Base-by-base conservation (phyloP, 768 basidiomycete genomes). In the Lactifluus hygrophoroides region DNA sequence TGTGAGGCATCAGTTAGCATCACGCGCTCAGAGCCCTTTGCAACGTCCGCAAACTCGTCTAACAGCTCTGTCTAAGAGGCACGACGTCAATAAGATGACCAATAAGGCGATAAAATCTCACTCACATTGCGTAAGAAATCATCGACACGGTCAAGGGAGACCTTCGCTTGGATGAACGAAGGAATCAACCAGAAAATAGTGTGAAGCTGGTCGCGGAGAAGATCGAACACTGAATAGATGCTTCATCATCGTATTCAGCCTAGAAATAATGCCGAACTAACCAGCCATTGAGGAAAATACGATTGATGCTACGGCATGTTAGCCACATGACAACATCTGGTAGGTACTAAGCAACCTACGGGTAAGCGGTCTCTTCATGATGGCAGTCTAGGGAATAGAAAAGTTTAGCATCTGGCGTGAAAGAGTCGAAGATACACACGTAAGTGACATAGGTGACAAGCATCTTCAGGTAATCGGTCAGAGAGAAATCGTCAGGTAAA, bases 141-240 rank as follows among this genome's bases (percentile, higher is more conserved):
- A 62, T 73, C 69, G 27, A 76, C 61, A 40, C 76, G 74, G 44
- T 71, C 66, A 6, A 77, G 35, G 17, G 75, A 74, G 32, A 77
- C 76, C 61, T 70, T 71, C 46, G 70, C 71, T 43, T 66, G 59
- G 23, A 68, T 66, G 35, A 71, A 37, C 32, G 34, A 10, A 13
- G 69, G 68, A 3, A 69, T 49, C 47, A 66, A 44, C 57, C 40
- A 68, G 47, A 69, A 69, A 11, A 64, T 57, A n/a, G 25, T 30
- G 57, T 65, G 65, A 44, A 68, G 64, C 40, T 71, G 71, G n/a
- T 69, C 69, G 32, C 72, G 69, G 47, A 77, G 57, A 45, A 75
- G 64, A 51, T 76, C 75, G 60, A 77, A 77, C 5, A 76, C 75
- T 72, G 40, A 27, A 46, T 11, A 25, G 17, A 25, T 2, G 19